phyloP scores from a whole-genome alignment of 306 rosid species.

The Echinosophora koreensis region DNA sequence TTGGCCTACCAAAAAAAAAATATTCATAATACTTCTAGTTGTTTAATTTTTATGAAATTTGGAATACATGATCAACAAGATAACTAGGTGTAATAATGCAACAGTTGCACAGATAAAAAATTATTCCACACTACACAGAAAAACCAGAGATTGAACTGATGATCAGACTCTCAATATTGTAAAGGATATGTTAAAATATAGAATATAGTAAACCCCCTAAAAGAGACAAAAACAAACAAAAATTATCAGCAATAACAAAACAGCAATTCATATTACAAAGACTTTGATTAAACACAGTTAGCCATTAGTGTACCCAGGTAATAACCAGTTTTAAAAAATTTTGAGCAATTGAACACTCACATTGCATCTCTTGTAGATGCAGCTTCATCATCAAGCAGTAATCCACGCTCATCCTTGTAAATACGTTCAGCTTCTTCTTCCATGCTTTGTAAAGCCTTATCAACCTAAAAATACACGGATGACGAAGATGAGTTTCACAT shows the following conservation, averaged over 20 bases:
- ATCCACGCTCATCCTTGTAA: conserved; percentile 90
- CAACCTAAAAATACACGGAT: conserved; percentile 65
- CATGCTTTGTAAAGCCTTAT: conserved; percentile 88
- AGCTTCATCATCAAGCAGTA: conserved; percentile 93
- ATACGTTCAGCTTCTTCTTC: conserved; percentile 93
- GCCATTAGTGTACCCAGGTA: conserved; percentile 11
- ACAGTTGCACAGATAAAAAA: conserved; percentile 3
- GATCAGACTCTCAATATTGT: conserved; percentile 6
- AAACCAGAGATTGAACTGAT: conserved; percentile 33
- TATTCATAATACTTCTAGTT: neutral
- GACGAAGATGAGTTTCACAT: conserved; percentile 1
- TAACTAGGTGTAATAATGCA: neutral
- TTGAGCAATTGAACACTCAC: conserved; percentile 61
- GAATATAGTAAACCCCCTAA: neutral
- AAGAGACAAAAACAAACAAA: neutral
- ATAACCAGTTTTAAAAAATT: neutral
- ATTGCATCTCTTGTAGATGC: conserved; percentile 97
- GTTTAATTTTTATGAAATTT: conserved; percentile 22
- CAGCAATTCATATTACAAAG: conserved; percentile 16
- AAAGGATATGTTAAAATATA: neutral
- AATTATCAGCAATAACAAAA: neutral
- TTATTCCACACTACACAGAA: neutral
- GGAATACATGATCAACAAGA: conserved; percentile 11
- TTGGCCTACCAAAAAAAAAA: too few species aligned
- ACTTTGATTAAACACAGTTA: neutral